Conservation (phyloP, 805 yeast species). For the Ascoidea tarda region DNA sequence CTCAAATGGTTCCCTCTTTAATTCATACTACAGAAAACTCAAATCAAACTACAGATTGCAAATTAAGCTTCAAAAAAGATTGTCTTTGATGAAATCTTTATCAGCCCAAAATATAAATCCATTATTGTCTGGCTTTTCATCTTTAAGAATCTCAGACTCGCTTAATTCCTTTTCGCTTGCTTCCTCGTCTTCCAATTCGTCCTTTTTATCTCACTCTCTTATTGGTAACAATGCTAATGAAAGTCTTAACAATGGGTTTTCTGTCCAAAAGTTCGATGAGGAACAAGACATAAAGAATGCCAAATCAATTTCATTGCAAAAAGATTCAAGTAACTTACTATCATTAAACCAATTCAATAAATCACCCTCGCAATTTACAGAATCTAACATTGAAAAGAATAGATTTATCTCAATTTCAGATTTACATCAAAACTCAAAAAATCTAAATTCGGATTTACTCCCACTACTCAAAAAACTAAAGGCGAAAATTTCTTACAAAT, state of each 20-base stretch:
- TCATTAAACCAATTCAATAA: not conserved
- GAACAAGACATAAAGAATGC: not conserved
- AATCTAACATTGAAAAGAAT: not conserved
- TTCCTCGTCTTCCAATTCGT: not conserved
- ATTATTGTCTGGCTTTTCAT: not conserved
- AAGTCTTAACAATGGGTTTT: not conserved
- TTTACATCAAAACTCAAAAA: not conserved
- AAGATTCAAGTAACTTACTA: too few species aligned
- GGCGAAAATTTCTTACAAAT: not conserved
- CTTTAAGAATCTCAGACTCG: too few species aligned
- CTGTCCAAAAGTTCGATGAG: not conserved
- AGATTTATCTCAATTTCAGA: not conserved
- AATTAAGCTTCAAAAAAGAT: too few species aligned
- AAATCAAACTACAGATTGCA: not conserved
- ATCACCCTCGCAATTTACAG: not conserved
- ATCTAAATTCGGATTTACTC: not conserved
- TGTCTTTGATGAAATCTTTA: not conserved
- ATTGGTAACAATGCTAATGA: too few species aligned
- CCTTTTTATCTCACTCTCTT: not conserved
- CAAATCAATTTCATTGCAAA: not conserved
- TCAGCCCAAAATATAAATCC: not conserved
- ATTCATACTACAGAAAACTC: not conserved
- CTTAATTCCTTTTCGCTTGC: not conserved
- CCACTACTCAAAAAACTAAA: not conserved
- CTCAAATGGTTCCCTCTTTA: too few species aligned